Percentiles rank a stretch among this genome's conserved stretches.
Evolutionary conservation across 129 eudicot species (phyloP).

Genomic region (Tagetes erecta): DNA sequence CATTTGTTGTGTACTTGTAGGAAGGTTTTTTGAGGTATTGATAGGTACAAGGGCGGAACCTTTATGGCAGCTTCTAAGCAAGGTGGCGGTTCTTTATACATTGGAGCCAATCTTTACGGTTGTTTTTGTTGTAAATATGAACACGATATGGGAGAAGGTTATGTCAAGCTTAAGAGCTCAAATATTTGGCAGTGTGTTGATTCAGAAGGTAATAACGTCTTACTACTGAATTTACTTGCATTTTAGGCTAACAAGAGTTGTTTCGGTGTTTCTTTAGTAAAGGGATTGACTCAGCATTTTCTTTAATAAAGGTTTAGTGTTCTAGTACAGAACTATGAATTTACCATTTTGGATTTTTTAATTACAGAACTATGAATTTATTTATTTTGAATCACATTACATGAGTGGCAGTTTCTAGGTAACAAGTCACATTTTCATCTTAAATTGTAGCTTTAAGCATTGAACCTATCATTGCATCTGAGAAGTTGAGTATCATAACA

Average conservation of each 20-base stretch:
- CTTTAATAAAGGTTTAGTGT: neutral
- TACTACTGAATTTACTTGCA: slow-evolving; percentile 9
- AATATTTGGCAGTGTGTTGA: slow-evolving; percentile 74
- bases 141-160: slow-evolving; percentile 92
- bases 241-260: neutral
- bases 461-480: slow-evolving; percentile 3
- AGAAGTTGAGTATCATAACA: neutral
- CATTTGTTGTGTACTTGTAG: slow-evolving; percentile 42
- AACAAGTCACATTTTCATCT: slow-evolving; percentile 16
- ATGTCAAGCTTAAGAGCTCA: slow-evolving; percentile 97
- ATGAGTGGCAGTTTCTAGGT: neutral
- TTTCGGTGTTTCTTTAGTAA: neutral
- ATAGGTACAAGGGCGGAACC: slow-evolving; percentile 80
- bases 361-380: neutral
- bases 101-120: slow-evolving; percentile 90
- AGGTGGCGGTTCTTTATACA: slow-evolving; percentile 61
- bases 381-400: neutral
- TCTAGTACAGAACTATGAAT: slow-evolving; percentile 2
- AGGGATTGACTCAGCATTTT: no score
- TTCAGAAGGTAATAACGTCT: slow-evolving; percentile 68
- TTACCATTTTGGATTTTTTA: neutral
- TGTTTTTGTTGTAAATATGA: slow-evolving; percentile 80
- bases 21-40: slow-evolving; percentile 88
- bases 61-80: slow-evolving; percentile 69
- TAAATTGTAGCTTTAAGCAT: slow-evolving; percentile 5